phyloP scores from a whole-genome alignment of 441 rosid genomes.

The Gossypium trilobum region DNA sequence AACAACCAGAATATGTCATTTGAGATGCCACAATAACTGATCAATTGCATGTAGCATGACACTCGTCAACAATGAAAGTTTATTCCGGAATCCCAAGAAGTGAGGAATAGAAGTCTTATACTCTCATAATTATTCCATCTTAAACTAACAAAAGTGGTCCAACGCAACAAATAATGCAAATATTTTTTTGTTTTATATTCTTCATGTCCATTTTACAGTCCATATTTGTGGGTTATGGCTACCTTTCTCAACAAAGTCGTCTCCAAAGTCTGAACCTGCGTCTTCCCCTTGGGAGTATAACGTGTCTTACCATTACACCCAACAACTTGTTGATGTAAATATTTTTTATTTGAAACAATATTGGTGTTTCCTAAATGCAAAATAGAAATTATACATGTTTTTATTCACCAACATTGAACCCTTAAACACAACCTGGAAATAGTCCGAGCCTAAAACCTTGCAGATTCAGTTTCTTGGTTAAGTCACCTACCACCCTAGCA shows the following conservation, averaged over 20 bases:
- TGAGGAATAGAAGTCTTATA: background rate
- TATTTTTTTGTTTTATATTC: background rate
- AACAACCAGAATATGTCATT: background rate
- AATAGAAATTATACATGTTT: background rate
- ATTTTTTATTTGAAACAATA: background rate
- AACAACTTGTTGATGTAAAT: no score
- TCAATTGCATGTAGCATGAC: background rate
- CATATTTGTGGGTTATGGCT: no score
- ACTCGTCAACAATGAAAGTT: background rate
- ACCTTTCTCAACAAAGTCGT: no score
- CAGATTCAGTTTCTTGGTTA: background rate
- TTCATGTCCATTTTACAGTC: no score
- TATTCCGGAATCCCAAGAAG: background rate
- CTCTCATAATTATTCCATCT: background rate
- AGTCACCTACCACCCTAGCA: background rate
- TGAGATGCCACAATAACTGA: constrained; percentile 10
- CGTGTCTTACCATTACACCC: no score
- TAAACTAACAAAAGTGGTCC: background rate
- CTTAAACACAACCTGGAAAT: background rate
- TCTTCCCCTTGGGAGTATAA: no score
- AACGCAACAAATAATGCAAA: background rate
- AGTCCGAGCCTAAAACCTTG: background rate
- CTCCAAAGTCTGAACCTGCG: no score
- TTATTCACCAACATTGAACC: background rate
- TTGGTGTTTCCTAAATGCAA: background rate